Conservation (phyloP, 306 rosid genomes). For the Rosa multiflora region DNA sequence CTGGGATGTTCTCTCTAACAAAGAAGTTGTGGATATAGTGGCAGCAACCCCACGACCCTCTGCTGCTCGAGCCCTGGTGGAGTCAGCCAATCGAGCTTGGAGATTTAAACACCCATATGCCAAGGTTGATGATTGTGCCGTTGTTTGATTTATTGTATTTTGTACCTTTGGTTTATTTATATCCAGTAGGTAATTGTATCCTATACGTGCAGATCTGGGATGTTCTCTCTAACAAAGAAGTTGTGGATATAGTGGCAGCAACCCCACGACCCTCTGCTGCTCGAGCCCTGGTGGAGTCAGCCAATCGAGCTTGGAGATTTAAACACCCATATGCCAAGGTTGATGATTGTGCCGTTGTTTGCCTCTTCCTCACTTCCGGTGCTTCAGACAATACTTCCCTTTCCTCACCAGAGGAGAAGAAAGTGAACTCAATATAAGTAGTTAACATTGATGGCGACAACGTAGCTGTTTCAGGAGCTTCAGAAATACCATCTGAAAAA, state of each 20-base stretch:
- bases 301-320: no score
- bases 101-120: constrained; percentile 43
- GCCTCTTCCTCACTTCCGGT: constrained; percentile 57
- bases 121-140: constrained; percentile 82
- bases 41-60: constrained; percentile 49
- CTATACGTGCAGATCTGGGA: no score
- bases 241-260: no score
- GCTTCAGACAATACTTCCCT: constrained; percentile 16
- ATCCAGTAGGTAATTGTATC: no score
- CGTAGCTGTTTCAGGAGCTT: neutral
- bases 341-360: no score
- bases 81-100: constrained; percentile 68
- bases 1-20: constrained; percentile 85
- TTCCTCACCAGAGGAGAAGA: constrained; percentile 20
- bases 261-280: no score
- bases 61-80: constrained; percentile 61
- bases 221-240: no score
- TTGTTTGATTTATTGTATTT: no score
- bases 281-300: no score
- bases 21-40: constrained; percentile 65
- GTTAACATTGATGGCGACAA: neutral
- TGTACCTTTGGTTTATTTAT: no score
- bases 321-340: no score
- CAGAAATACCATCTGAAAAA: constrained; percentile 25
- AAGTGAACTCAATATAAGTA: constrained; percentile 21